phyloP scores from a whole-genome alignment of 1,284 basidiomycete species.

The Wallemia ichthyophaga region DNA sequence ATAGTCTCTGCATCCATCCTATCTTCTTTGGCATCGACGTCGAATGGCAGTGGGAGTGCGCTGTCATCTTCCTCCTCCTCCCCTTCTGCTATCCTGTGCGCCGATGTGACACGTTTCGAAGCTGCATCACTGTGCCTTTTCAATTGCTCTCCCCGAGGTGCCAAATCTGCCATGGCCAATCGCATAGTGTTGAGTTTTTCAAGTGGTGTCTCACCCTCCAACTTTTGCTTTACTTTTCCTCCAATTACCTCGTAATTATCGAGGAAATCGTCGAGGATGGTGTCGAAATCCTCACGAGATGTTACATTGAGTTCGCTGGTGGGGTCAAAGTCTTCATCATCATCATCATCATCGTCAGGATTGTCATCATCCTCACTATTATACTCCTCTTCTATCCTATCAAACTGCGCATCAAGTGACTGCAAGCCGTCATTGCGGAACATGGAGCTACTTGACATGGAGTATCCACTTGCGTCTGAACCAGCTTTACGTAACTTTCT shows the following conservation, averaged over 20 bases:
- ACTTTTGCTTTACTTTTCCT: slow-evolving; percentile 39
- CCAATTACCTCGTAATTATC: slow-evolving; percentile 75
- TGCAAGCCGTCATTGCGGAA: slow-evolving; percentile 65
- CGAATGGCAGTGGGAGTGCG: slow-evolving; percentile 22
- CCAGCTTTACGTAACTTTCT: slow-evolving; percentile 37
- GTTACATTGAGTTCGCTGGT: slow-evolving; percentile 5
- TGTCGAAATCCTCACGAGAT: slow-evolving; percentile 53
- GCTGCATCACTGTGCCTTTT: slow-evolving; percentile 10
- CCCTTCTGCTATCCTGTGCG: slow-evolving; percentile 4
- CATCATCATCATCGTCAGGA: slow-evolving; percentile 21
- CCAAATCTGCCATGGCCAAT: slow-evolving; percentile 32
- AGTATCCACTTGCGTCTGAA: slow-evolving; percentile 65
- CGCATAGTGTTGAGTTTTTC: slow-evolving; percentile 54
- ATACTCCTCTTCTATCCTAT: slow-evolving; percentile 57
- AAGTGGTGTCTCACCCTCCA: slow-evolving; percentile 31
- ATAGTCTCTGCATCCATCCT: slow-evolving; percentile 88
- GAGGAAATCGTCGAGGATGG: slow-evolving; percentile 80
- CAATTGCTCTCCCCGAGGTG: slow-evolving; percentile 6
- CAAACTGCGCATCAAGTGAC: slow-evolving; percentile 73
- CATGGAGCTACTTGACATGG: slow-evolving; percentile 92
- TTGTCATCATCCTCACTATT: slow-evolving; percentile 23
- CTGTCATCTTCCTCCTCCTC: slow-evolving; percentile 19
- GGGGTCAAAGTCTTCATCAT: slow-evolving; percentile 22
- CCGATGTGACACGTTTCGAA: slow-evolving; percentile 1
- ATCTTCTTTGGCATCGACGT: slow-evolving; percentile 35